Evolutionary conservation across 164 flowering plant genomes (phyloP).

Genomic region (Brasenia schreberi): DNA sequence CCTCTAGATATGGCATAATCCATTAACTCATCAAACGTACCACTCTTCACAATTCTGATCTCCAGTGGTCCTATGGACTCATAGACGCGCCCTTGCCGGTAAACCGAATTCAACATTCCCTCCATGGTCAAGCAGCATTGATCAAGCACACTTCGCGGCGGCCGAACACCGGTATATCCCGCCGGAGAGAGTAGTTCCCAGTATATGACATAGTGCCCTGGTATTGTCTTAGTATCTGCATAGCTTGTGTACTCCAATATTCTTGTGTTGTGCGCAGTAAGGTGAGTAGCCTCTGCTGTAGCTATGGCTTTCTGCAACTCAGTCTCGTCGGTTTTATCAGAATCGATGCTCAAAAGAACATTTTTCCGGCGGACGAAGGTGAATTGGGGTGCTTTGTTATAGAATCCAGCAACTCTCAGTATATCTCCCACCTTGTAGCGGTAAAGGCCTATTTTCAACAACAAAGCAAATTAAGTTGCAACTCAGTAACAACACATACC

Average conservation of each 20-base stretch:
- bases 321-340: slow-evolving; percentile 73
- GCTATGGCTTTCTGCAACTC: slow-evolving; percentile 39
- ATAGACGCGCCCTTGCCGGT: slow-evolving; percentile 3
- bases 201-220: slow-evolving; percentile 11
- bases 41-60: slow-evolving; percentile 27
- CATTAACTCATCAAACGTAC: slow-evolving; percentile 33
- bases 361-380: slow-evolving; percentile 50
- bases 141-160: neutral
- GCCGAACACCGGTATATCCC: neutral
- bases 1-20: slow-evolving; percentile 27
- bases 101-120: slow-evolving; percentile 6
- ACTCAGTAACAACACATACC: neutral
- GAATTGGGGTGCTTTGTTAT: slow-evolving; percentile 63
- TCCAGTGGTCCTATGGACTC: slow-evolving; percentile 16
- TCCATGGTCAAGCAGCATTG: slow-evolving; percentile 8
- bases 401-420: slow-evolving; percentile 47
- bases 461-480: neutral
- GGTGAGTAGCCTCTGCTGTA: slow-evolving; percentile 1
- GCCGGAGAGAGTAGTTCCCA: slow-evolving; percentile 3
- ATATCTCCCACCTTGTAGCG: slow-evolving; percentile 70
- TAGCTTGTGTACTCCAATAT: slow-evolving; percentile 10
- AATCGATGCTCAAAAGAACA: slow-evolving; percentile 57
- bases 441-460: neutral
- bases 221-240: slow-evolving; percentile 8
- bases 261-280: neutral